Evolutionary conservation across 495 filamentous ascomycete genomes (phyloP), one percentile per base, ranked within the genome.

Genomic region (Neurospora hispaniola): DNA sequence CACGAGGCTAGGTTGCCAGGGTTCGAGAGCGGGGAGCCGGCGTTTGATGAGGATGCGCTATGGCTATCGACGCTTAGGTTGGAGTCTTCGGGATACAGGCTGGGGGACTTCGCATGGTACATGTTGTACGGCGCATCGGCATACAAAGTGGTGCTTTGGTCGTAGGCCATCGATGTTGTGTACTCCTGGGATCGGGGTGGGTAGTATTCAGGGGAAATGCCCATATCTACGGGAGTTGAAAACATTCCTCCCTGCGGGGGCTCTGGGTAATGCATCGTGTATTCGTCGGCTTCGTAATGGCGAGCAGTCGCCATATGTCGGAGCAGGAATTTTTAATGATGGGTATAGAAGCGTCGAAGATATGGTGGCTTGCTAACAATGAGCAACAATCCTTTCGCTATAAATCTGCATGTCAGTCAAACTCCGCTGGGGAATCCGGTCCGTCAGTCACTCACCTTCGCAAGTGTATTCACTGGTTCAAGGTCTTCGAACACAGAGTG

Each of bases 21-120:
- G 70, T 86, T 87, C 0, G 90, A 91, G 73, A 90, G 91, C 23
- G 94, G 94, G 10, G 94, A 97, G 42, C 91, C 92, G 76, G 93
- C 90, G 42, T 90, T 87, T 5, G 94, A 97, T 2, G 94, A 96
- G 18, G 92, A 86, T 14, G 91, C 90, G 18, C 93, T 96, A 38
- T 90, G 90, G 16, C 93, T 96, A 38, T 91, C 90, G 71, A 90
- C 92, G 18, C 92, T 94, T 69, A 94, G 79, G 85, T 86, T 83
- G 76, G 86, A 85, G 54, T 85, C 83, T 69, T 88, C 85, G 23
- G 79, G 73, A 73, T 83, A 86, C 71, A 82, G 75, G 68, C 80
- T 76, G 20, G 85, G 83, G 18, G 83, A 84, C 74, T 75, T 72
- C 71, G 75, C 71, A 72, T 76, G 78, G 74, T 85, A 80, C 72